Evolutionary conservation across 768 basidiomycete species (phyloP), one percentile per base, ranked within the genome.

Genomic region (Kwoniella mangroviensis): DNA sequence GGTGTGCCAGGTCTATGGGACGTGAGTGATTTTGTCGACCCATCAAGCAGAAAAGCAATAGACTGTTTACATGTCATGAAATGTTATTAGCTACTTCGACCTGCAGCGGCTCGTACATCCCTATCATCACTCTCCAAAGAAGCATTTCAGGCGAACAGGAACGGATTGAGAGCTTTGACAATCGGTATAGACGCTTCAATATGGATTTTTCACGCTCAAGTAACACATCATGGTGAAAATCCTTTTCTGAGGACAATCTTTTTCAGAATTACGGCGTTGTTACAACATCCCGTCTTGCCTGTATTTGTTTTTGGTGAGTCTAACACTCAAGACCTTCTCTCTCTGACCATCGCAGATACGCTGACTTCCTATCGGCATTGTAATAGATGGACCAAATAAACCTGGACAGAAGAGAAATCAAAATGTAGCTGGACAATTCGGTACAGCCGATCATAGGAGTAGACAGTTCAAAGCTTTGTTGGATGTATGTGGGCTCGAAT

Each of bases 161-260:
- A 87, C 43, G 87, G 87, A 22, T 84, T 88, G 41, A 87, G 92
- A 55, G 93, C 92, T 9, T 90, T 90, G 72, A 88, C 92, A 22
- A 85, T 96, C 40, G 94, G 94, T 2, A 92, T 95, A 57, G 94
- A 96, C 77, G 92, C 92, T 19, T 76, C 81, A 80, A 77, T 85
- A 64, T 84, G 85, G 85, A 77, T 83, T 56, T 85, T 84, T 65
- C 92, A 93, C 71, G 90, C 84, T 10, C 77, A 80, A 22, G 72
- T 75, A 24, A 80, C 80, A 11, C 64, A 74, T 21, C 71, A 75
- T 75, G 93, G 93, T 13, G 92, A 94, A 81, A 94, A 94, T 68
- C 93, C 93, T 9, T 91, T 92, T 65, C 85, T 94, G 10, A 86
- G 93, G 28, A 94, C 91, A 0, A 84, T 91, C 6, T 91, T 94